phyloP scores from a whole-genome alignment of 1,139 yeast species.

The Taphrina communis region DNA sequence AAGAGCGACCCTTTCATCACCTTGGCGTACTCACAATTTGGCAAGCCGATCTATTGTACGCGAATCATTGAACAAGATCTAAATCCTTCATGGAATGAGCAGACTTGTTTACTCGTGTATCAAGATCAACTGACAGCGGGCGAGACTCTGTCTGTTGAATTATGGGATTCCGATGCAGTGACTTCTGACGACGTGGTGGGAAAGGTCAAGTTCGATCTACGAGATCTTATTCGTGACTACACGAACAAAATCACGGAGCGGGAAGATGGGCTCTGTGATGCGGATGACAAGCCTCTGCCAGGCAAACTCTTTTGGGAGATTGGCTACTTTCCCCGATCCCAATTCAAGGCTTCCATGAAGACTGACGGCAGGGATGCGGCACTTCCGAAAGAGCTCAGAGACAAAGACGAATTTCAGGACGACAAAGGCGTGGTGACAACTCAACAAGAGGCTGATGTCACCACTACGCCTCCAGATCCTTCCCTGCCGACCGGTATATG shows the following conservation, averaged over 20 bases:
- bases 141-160: conserved; percentile 38
- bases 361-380: conserved; percentile 38
- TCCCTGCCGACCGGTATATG: conserved; percentile 40
- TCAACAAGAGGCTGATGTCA: conserved; percentile 39
- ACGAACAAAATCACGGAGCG: conserved; percentile 28
- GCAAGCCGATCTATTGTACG: conserved; percentile 41
- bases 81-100: conserved; percentile 42
- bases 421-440: conserved; percentile 38
- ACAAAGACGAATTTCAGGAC: conserved; percentile 32
- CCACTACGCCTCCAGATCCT: conserved; percentile 41
- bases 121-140: conserved; percentile 43
- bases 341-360: conserved; percentile 34
- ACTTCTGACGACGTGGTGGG: conserved; percentile 42
- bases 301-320: conserved; percentile 39
- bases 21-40: conserved; percentile 38
- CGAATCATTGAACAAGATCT: conserved; percentile 41
- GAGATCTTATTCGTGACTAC: conserved; percentile 35
- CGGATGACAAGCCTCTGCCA: conserved; percentile 36
- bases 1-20: conserved; percentile 42
- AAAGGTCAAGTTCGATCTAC: conserved; percentile 34
- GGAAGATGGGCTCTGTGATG: conserved; percentile 29
- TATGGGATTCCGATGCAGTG: conserved; percentile 41
- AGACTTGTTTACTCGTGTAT: conserved; percentile 37
- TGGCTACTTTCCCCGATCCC: conserved; percentile 39
- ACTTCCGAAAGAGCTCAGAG: conserved; percentile 30